Evolutionary conservation across 2,329 filamentous ascomycete species (phyloP).

Genomic region (Juglanconis oblonga): DNA sequence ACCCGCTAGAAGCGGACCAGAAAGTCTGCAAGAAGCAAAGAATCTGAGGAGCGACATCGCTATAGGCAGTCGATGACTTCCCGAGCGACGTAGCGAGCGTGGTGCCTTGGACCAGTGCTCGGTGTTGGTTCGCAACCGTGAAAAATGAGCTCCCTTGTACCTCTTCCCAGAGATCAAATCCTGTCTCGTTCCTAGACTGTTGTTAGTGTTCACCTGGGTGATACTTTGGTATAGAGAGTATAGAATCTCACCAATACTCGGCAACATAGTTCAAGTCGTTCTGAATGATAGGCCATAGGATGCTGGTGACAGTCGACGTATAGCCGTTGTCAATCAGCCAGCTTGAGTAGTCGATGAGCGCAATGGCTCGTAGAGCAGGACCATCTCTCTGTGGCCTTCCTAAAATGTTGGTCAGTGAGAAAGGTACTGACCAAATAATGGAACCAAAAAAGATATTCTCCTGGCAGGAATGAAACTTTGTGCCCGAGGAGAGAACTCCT

Average conservation of each 20-base stretch:
- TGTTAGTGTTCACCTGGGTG: neutral
- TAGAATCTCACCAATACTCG: conserved; percentile 58
- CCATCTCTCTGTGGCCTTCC: conserved; percentile 77
- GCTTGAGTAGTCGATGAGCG: conserved; percentile 69
- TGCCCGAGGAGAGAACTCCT: neutral
- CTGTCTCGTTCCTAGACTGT: conserved; percentile 46
- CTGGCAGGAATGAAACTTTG: neutral
- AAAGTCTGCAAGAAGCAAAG: conserved; percentile 73
- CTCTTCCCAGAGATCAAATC: conserved; percentile 84
- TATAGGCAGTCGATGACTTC: conserved; percentile 57
- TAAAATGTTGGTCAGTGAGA: conserved; percentile 19
- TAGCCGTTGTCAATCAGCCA: conserved; percentile 69
- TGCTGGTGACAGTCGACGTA: conserved; percentile 49
- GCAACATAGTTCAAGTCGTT: conserved; percentile 76
- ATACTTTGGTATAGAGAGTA: neutral
- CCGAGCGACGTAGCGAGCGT: conserved; percentile 63
- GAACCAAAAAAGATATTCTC: no score
- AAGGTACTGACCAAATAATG: no score
- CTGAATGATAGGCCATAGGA: conserved; percentile 70
- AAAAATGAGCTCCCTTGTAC: conserved; percentile 76
- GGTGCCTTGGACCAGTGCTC: conserved; percentile 66
- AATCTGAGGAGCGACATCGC: conserved; percentile 64
- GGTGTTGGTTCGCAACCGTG: conserved; percentile 67
- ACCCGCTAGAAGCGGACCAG: conserved; percentile 61
- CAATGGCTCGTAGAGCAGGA: conserved; percentile 71